These are phyloP conservation scores for Scleroderma citrinum DNA, from an alignment of 768 basidiomycete genomes.

Conservation along the genomic window DNA sequence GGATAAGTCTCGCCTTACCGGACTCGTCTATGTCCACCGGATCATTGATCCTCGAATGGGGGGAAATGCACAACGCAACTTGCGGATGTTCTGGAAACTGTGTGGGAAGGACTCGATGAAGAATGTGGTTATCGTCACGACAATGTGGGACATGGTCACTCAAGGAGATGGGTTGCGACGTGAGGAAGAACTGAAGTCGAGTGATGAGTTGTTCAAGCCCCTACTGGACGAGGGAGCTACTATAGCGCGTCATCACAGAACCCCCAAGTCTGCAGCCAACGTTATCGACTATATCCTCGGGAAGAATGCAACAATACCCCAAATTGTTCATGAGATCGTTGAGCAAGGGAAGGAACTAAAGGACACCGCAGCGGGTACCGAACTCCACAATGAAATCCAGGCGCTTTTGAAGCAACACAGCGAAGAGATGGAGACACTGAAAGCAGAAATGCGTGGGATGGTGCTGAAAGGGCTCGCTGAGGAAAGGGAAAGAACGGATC, in stretches of 20 bases:
- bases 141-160: slow-evolving; percentile 37
- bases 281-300: not conserved
- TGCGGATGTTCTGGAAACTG: slow-evolving; percentile 38
- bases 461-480: not conserved
- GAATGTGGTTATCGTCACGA: slow-evolving; percentile 41
- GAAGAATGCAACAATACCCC: not conserved
- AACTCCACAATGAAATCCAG: not conserved
- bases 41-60: slow-evolving; percentile 38
- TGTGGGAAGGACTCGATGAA: slow-evolving; percentile 38
- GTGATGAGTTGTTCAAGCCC: not conserved
- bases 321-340: not conserved
- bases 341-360: not conserved
- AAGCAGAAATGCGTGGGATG: not conserved
- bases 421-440: not conserved
- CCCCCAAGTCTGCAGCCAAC: not conserved
- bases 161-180: slow-evolving; percentile 23
- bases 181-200: slow-evolving; percentile 28
- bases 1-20: slow-evolving; percentile 10
- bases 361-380: not conserved
- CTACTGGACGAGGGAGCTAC: not conserved
- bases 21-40: slow-evolving; percentile 42
- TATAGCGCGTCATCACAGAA: not conserved
- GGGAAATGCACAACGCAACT: slow-evolving; percentile 34
- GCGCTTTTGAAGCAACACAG: not conserved
- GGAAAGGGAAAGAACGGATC: too few species aligned